Base-by-base conservation (phyloP, 129 eudicot genomes). In the Chrysanthemum makinoi region DNA sequence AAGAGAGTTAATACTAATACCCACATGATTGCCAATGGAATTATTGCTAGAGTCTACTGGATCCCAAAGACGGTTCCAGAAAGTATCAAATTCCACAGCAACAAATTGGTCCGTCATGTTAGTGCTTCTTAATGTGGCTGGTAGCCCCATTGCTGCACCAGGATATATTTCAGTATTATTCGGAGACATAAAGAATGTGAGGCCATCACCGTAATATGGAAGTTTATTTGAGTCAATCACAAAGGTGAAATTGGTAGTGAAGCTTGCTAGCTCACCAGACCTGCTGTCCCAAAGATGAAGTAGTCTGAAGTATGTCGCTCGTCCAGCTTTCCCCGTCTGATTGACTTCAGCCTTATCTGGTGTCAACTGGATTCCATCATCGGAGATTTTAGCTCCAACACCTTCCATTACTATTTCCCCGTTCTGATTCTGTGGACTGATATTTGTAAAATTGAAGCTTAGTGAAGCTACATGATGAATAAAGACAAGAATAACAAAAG, bases 201-300 rank as follows among this genome's bases (percentile, higher is more conserved):
- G 67, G 66, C 75, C 75, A 71, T 71, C 75, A 3, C 66, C 75
- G 18, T 57, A 14, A 49, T 11, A 17, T 5, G 8, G 6, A 44
- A 5, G n/a, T 11, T 44, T 44, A 10, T 39, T 33, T 6, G 75
- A 71, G 19, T 70, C 66, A 56, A 70, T 83, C 15, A 72, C 71
- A 50, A 83, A 83, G 10, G 79, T 11, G 68, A 83, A 83, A 53
- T 61, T 62, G 11, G 87, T 83, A 1, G 73, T 4, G 64, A 83
- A 79, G 67, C 69, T 76, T 16, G 87, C 74, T 1, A 83, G 64
- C 60, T 75, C 74, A 10, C 74, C 55, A 9, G 87, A 53, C 18
- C n/a, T 39, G 17, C 18, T 67, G 70, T 83, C 75, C 82, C 80
- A 83, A 6, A 83, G 81, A 50, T 72, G 79, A 17, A 83, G 79